Percentiles rank a stretch among this genome's conserved stretches.
phyloP scores from a whole-genome alignment of 495 filamentous ascomycete species.

The Aspergillus steynii region DNA sequence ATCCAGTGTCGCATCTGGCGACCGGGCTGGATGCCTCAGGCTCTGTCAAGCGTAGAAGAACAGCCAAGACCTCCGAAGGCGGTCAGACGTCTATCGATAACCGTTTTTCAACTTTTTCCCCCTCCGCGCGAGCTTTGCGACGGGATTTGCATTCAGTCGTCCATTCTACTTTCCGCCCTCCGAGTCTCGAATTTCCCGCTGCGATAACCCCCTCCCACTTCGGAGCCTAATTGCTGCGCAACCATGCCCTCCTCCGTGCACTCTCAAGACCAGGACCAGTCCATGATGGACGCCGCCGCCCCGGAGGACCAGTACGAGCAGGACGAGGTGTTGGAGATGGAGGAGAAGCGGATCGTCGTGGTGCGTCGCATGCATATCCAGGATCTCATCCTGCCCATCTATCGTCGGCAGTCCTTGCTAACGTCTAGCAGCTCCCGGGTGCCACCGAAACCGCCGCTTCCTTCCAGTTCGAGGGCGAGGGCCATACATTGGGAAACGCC shows the following conservation, averaged over 20 bases:
- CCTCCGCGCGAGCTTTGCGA: conserved; percentile 10
- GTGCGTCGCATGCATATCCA: conserved; percentile 38
- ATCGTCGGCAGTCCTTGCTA: neutral
- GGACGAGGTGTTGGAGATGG: conserved; percentile 45
- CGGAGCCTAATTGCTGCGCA: neutral
- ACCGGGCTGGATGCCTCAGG: neutral
- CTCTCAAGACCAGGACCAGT: conserved; percentile 46
- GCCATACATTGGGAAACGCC: conserved; percentile 94
- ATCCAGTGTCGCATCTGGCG: too few species aligned
- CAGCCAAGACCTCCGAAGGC: conserved; percentile 16
- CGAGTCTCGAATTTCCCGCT: neutral
- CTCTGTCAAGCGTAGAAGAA: neutral
- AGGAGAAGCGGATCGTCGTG: conserved; percentile 56
- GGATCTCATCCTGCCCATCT: neutral
- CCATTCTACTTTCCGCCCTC: neutral
- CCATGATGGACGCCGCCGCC: conserved; percentile 54
- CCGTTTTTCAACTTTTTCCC: conserved; percentile 23
- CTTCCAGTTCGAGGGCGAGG: conserved; percentile 89
- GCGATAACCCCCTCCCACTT: neutral
- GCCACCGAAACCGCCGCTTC: conserved; percentile 70
- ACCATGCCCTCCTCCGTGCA: conserved; percentile 47
- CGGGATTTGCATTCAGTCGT: neutral
- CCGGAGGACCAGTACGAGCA: conserved; percentile 42
- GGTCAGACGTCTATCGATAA: conserved; percentile 27
- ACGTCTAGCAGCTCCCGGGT: conserved; percentile 61